Base-by-base conservation (phyloP, 1,284 basidiomycete genomes). In the Ganoderma resinaceum region DNA sequence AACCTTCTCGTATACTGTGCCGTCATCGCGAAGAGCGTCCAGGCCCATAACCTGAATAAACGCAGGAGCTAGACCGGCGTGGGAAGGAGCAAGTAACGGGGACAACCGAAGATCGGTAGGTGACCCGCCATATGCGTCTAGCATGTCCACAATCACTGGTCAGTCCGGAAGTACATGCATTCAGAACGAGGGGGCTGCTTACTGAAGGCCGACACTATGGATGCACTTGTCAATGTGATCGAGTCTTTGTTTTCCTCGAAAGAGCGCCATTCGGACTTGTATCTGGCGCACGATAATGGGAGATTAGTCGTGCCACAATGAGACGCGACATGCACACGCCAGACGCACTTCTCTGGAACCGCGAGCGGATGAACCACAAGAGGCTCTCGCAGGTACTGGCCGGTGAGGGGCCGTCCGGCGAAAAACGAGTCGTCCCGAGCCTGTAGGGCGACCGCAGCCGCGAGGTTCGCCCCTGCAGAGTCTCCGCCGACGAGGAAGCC, bases 11-110 rank as follows among this genome's bases (percentile, higher is more conserved):
- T 77, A 77, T 1, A 76, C 42, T 9, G 74, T 37, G 12, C 72
- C 75, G 31, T 77, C 75, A 55, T 78, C 76, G 20, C 76, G 69
- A 8, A 76, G 57, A 14, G 72, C 68, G 49, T 78, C 77, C 29
- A 66, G 53, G 8, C 71, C 74, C 55, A 61, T 53, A 3, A 73
- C 66, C 61, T 77, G 76, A 14, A 77, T 55, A 67, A 69, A 76
- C 35, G 73, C 65, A 8, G 73, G 72, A 9, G 77, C 66, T 2
- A 77, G 66, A 8, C 63, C 71, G 8, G 31, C 46, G 53, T 73
- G 73, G 0, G 71, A 70, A 8, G 66, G 38, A 26, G 70, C 68
- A 26, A 76, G 66, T 0, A 76, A 59, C 33, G 73, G 69, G 7
- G 73, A 68, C 35, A 74, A 42, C 7, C 72, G 67, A 4, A 73